Evolutionary conservation across 1,139 yeast genomes (phyloP).

Genomic region (Saccharomyces hybrid): DNA sequence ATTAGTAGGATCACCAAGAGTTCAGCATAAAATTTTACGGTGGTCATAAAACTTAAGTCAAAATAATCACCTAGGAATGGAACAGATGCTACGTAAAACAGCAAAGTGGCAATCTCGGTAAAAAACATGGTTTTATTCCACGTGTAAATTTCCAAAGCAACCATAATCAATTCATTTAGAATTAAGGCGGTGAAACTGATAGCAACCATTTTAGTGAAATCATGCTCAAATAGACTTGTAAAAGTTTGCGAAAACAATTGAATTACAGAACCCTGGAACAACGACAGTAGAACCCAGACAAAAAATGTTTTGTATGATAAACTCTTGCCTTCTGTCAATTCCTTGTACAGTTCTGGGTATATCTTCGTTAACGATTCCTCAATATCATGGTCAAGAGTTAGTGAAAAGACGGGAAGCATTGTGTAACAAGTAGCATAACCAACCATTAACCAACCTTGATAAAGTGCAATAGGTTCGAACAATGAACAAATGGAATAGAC

Average conservation of each 20-base stretch:
- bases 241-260: conserved; percentile 75
- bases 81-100: conserved; percentile 60
- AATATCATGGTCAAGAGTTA: conserved; percentile 86
- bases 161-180: conserved; percentile 86
- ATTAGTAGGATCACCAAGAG: conserved; percentile 54
- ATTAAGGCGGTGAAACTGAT: conserved; percentile 74
- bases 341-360: conserved; percentile 93
- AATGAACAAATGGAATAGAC: conserved; percentile 78
- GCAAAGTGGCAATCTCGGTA: conserved; percentile 63
- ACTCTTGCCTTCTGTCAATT: conserved; percentile 79
- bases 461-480: conserved; percentile 89
- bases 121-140: conserved; percentile 80
- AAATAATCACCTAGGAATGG: conserved; percentile 84
- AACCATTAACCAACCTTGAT: conserved; percentile 96
- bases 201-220: conserved; percentile 73
- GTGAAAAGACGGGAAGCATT: conserved; percentile 95
- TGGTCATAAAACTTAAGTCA: conserved; percentile 55
- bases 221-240: conserved; percentile 48
- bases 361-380: conserved; percentile 81
- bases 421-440: conserved; percentile 97
- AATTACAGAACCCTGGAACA: conserved; percentile 79
- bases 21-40: conserved; percentile 64
- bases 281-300: conserved; percentile 81
- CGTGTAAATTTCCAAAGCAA: conserved; percentile 79
- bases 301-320: conserved; percentile 82